Percentiles rank a stretch among this genome's conserved stretches.
These are phyloP conservation scores for Centrapalus pauciflorus DNA, from an alignment of 129 eudicot genomes.

Conservation along the genomic window DNA sequence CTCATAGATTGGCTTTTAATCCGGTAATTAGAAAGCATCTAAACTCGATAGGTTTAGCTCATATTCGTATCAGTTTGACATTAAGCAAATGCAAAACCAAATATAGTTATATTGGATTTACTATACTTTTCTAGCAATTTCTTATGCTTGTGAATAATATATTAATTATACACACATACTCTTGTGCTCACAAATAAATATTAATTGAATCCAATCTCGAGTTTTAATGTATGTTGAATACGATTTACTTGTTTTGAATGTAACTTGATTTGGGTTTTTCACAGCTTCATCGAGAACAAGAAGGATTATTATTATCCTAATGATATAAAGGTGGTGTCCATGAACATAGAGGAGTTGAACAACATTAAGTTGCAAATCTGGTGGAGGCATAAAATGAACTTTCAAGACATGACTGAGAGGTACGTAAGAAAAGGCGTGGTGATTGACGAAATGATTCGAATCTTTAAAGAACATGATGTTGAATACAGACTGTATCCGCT, in stretches of 20 bases:
- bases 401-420: slow-evolving; percentile 72
- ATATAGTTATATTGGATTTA: too few relatives aligned
- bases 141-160: too few relatives aligned
- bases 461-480: slow-evolving; percentile 64
- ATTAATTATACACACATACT: too few relatives aligned
- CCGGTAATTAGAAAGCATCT: too few relatives aligned
- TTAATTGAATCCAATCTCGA: background rate
- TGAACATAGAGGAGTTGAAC: slow-evolving; percentile 45
- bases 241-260: background rate
- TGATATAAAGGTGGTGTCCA: slow-evolving; percentile 37
- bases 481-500: slow-evolving; percentile 66
- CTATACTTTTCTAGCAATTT: too few relatives aligned
- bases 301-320: slow-evolving; percentile 70
- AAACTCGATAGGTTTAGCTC: too few relatives aligned
- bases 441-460: slow-evolving; percentile 62
- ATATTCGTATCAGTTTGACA: too few relatives aligned
- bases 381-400: slow-evolving; percentile 72
- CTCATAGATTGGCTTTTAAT: too few relatives aligned
- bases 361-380: slow-evolving; percentile 55
- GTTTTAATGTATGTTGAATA: too few relatives aligned
- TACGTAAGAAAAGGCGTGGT: slow-evolving; percentile 53
- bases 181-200: too few relatives aligned
- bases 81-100: too few relatives aligned
- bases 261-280: slow-evolving; percentile 7
- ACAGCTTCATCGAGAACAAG: slow-evolving; percentile 70